Evolutionary conservation across 106 monocot species (phyloP).

Genomic region (Ottelia alismoides): DNA sequence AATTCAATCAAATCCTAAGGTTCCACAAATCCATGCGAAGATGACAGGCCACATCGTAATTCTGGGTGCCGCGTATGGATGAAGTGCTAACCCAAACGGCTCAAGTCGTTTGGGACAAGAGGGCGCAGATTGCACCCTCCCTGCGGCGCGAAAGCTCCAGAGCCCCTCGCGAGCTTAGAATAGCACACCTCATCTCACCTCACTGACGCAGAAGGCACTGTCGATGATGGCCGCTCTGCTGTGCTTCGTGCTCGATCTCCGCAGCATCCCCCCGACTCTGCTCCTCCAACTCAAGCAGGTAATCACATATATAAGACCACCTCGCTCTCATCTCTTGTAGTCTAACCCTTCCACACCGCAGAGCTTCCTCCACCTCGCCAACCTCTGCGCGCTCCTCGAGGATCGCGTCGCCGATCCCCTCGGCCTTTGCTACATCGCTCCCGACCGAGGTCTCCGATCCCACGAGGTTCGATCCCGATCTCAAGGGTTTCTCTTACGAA

Average conservation of each 20-base stretch:
- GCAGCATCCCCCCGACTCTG: constrained; percentile 41
- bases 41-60: too few relatives aligned
- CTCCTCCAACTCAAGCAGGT: constrained; percentile 72
- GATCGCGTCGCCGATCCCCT: constrained; percentile 27
- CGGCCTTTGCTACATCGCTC: constrained; percentile 48
- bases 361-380: constrained; percentile 66
- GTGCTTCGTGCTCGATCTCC: constrained; percentile 82
- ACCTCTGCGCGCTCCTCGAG: constrained; percentile 39
- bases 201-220: too few relatives aligned
- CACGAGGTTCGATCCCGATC: constrained; percentile 25
- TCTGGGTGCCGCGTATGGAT: too few relatives aligned
- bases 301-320: neutral
- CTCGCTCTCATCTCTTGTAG: neutral
- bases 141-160: too few relatives aligned
- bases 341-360: constrained; percentile 19
- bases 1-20: too few relatives aligned
- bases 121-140: too few relatives aligned
- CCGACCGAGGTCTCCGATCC: constrained; percentile 8
- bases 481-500: neutral
- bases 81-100: too few relatives aligned
- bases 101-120: too few relatives aligned
- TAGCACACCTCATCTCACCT: too few relatives aligned
- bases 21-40: too few relatives aligned
- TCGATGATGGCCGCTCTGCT: too few relatives aligned
- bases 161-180: too few relatives aligned